These are phyloP conservation scores for Trichoderma simmonsii DNA, from an alignment of 2,329 filamentous ascomycete genomes.

Conservation along the genomic window DNA sequence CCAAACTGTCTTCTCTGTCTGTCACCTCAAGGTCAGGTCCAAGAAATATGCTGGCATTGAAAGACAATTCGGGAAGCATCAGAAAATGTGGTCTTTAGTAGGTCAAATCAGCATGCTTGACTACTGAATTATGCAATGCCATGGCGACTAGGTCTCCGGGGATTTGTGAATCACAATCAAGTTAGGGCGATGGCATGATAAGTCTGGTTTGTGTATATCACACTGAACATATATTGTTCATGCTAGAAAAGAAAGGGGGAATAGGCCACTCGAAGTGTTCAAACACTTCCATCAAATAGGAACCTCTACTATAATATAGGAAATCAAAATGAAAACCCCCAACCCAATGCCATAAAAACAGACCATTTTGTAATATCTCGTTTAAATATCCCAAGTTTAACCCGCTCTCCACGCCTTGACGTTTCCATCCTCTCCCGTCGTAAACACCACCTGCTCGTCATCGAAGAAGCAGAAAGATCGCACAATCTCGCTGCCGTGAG, in stretches of 20 bases:
- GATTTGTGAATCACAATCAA: no score
- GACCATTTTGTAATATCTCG: background rate
- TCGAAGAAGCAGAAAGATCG: conserved; percentile 63
- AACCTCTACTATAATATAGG: background rate
- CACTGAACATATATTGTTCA: background rate
- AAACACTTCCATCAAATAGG: background rate
- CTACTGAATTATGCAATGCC: background rate
- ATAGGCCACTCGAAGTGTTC: background rate
- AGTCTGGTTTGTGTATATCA: background rate
- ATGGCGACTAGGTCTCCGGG: background rate
- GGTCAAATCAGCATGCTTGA: background rate
- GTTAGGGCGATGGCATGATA: background rate
- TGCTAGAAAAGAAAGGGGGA: background rate
- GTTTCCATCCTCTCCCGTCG: conserved; percentile 56
- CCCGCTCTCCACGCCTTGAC: conserved; percentile 54
- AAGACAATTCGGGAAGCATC: no score
- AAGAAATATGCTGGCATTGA: background rate
- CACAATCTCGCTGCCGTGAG: conserved; percentile 62
- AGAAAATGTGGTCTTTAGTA: no score
- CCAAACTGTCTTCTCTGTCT: background rate
- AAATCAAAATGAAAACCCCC: background rate
- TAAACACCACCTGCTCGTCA: conserved; percentile 56
- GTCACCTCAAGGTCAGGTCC: background rate
- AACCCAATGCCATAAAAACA: background rate
- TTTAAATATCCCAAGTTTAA: background rate